A percentile compares a stretch with the other conserved stretches of the same genome.
Evolutionary conservation across 2,329 filamentous ascomycete species (phyloP).

Genomic region (Aureobasidium sp.): DNA sequence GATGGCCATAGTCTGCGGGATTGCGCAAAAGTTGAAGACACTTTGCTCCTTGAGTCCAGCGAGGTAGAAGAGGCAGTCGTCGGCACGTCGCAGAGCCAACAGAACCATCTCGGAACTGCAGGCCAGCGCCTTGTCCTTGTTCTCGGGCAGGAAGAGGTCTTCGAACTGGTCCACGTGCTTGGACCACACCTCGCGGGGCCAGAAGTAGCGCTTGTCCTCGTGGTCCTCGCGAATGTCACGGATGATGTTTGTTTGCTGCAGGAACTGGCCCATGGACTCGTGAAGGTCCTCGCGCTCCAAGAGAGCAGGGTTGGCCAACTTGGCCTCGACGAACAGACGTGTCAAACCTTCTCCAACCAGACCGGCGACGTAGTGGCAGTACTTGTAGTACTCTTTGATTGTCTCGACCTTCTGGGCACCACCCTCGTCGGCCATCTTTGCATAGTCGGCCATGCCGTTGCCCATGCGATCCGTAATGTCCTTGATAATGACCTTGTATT

Average conservation of each 20-base stretch:
- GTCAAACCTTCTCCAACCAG: slow-evolving; percentile 94
- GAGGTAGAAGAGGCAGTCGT: slow-evolving; percentile 97
- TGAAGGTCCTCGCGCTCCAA: slow-evolving; percentile 70
- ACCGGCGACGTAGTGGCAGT: slow-evolving; percentile 98
- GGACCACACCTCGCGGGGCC: slow-evolving; percentile 93
- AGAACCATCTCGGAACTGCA: slow-evolving; percentile 93
- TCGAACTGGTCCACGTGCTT: slow-evolving; percentile 87
- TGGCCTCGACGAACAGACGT: slow-evolving; percentile 76
- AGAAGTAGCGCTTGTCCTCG: slow-evolving; percentile 81
- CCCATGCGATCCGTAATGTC: slow-evolving; percentile 94
- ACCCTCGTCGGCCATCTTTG: slow-evolving; percentile 52
- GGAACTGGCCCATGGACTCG: slow-evolving; percentile 93
- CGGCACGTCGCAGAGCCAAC: slow-evolving; percentile 74
- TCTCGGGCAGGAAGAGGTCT: slow-evolving; percentile 76
- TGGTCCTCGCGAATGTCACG: slow-evolving; percentile 88
- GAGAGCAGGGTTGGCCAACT: slow-evolving; percentile 78
- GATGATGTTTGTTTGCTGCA: slow-evolving; percentile 99
- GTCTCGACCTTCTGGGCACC: slow-evolving; percentile 74
- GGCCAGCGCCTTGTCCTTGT: slow-evolving; percentile 68
- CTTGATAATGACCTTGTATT: slow-evolving; percentile 77
- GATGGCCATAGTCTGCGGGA: slow-evolving; percentile 95
- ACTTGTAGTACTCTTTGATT: slow-evolving; percentile 83
- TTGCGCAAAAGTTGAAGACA: slow-evolving; percentile 98
- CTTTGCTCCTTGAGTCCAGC: slow-evolving; percentile 91
- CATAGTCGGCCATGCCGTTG: slow-evolving; percentile 97